Conservation (phyloP, 495 filamentous ascomycete species). For the Penicilliopsis zonata region DNA sequence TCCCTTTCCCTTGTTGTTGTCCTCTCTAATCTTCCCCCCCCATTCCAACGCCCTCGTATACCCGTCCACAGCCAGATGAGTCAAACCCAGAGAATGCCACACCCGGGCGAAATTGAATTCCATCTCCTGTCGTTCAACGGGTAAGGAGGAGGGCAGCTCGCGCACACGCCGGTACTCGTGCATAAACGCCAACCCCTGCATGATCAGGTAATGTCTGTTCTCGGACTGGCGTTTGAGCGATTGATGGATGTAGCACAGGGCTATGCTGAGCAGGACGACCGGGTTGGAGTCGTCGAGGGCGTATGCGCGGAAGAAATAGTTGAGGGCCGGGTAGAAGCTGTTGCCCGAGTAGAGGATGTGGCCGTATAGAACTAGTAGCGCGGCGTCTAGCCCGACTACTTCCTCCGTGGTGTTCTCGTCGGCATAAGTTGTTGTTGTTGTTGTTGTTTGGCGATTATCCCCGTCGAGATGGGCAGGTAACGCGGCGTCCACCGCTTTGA, state of each 20-base stretch:
- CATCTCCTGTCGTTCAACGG: conserved; percentile 61
- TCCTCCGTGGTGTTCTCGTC: too few relatives aligned
- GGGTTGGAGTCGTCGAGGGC: conserved; percentile 66
- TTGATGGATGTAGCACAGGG: conserved; percentile 69
- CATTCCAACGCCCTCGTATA: conserved; percentile 50
- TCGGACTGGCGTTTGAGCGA: conserved; percentile 79
- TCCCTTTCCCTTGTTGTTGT: conserved; percentile 7
- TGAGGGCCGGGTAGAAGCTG: conserved; percentile 70
- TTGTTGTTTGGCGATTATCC: conserved; percentile 14
- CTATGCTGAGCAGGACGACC: conserved; percentile 57
- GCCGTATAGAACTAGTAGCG: conserved; percentile 75
- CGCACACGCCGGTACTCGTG: conserved; percentile 58
- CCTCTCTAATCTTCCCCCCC: conserved; percentile 26
- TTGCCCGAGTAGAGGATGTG: conserved; percentile 71
- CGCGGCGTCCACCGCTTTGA: conserved; percentile 76
- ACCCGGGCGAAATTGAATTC: conserved; percentile 79
- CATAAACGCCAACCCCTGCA: conserved; percentile 76
- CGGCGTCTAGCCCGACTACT: conserved; percentile 65
- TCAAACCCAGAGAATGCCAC: conserved; percentile 70
- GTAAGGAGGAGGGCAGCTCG: conserved; percentile 19
- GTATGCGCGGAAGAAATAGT: conserved; percentile 84
- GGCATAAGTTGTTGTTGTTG: conserved; percentile 38
- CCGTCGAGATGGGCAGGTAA: conserved; percentile 23
- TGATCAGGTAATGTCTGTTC: conserved; percentile 74
- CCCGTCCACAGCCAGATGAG: conserved; percentile 62